Evolutionary conservation across 169 alveolate species (phyloP).

Genomic region (Plasmodium gallinaceum): DNA sequence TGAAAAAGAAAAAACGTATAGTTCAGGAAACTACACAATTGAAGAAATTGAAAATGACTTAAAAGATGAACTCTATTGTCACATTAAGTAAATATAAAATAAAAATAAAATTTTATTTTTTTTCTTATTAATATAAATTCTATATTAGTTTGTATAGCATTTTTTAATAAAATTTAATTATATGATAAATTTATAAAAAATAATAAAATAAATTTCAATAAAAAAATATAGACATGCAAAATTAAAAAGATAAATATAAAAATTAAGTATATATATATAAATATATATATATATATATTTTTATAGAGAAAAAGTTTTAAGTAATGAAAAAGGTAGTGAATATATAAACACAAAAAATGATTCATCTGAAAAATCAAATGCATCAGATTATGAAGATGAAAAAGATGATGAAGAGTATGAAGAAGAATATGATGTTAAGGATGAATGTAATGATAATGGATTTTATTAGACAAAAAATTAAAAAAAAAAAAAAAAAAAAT

Average conservation of each 20-base stretch:
- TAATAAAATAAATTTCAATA: not conserved
- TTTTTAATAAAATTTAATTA: constrained; percentile 12
- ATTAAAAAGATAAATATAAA: not conserved
- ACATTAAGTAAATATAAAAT: constrained; percentile 44
- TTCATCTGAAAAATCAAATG: constrained; percentile 27
- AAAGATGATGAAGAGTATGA: constrained; percentile 18
- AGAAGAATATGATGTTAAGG: constrained; percentile 4
- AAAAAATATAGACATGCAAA: constrained; percentile 1
- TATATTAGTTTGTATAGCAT: too few relatives aligned
- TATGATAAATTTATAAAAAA: constrained; percentile 2
- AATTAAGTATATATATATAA: not conserved
- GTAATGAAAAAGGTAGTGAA: constrained; percentile 26
- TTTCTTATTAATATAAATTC: not conserved
- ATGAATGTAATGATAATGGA: constrained; percentile 1
- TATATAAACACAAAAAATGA: not conserved
- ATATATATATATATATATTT: constrained; percentile 18
- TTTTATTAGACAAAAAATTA: constrained; percentile 3
- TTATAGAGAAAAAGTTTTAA: constrained; percentile 64
- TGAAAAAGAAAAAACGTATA: constrained; percentile 16
- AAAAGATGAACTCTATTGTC: constrained; percentile 31
- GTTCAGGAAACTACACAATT: not conserved
- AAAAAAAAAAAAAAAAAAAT: not conserved
- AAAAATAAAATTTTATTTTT: constrained; percentile 1
- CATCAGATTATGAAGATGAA: constrained; percentile 19
- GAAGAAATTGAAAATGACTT: constrained; percentile 25